Conservation (phyloP, 495 filamentous ascomycete species). For the Hypoxylon rickii region DNA sequence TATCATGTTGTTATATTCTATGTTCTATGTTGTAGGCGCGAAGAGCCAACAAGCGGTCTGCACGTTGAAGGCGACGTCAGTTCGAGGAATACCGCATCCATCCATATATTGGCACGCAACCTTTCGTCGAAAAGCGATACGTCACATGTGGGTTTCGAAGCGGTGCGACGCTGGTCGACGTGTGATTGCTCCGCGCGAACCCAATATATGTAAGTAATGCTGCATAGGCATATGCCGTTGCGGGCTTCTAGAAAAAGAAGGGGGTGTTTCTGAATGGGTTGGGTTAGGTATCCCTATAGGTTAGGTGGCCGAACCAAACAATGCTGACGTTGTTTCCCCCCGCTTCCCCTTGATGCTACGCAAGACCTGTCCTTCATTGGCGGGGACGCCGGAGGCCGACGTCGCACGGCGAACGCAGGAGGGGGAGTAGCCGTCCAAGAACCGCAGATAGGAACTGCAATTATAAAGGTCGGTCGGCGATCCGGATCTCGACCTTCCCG, state of each 20-base stretch:
- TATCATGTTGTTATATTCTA: too few species aligned
- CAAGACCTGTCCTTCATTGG: conserved; percentile 15
- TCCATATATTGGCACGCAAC: too few species aligned
- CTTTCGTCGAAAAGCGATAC: not conserved
- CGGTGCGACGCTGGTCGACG: not conserved
- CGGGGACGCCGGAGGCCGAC: conserved; percentile 21
- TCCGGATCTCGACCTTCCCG: conserved; percentile 13
- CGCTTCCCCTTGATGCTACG: conserved; percentile 16
- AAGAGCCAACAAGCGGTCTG: too few species aligned
- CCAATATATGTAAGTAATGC: conserved; percentile 20
- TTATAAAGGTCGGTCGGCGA: conserved; percentile 26
- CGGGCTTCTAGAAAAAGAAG: conserved; percentile 2
- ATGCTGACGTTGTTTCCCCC: conserved; percentile 10
- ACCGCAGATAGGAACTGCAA: conserved; percentile 11
- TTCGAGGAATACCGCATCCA: too few species aligned
- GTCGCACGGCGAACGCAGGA: conserved; percentile 27
- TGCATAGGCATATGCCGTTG: conserved; percentile 6
- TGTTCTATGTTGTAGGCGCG: too few species aligned
- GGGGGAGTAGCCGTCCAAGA: conserved; percentile 1
- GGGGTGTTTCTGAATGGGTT: conserved; percentile 15
- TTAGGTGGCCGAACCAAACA: conserved; percentile 28
- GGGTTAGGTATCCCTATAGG: conserved; percentile 16
- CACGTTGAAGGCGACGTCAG: too few species aligned
- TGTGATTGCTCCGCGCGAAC: not conserved
- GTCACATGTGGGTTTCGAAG: conserved; percentile 4